Conservation (phyloP, 495 filamentous ascomycete species). For the Trichoderma orchidacearum region DNA sequence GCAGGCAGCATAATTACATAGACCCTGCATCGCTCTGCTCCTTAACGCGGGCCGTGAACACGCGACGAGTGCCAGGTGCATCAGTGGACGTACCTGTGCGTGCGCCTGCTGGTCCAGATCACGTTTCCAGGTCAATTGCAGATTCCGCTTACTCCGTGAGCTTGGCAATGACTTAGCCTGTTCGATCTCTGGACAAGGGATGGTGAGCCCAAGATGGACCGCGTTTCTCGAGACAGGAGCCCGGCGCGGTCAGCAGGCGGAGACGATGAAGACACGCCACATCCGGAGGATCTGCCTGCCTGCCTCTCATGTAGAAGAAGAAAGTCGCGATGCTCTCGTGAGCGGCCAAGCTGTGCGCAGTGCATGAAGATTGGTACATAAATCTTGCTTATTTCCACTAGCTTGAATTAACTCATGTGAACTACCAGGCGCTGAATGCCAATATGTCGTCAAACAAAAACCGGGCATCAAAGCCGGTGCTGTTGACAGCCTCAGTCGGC, state of each 20-base stretch:
- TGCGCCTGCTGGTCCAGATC: too few relatives aligned
- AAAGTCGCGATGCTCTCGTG: conserved; percentile 14
- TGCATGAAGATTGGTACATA: conserved; percentile 1
- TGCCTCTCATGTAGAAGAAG: conserved; percentile 8
- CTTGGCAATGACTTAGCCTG: too few relatives aligned
- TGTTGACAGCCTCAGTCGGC: conserved; percentile 12
- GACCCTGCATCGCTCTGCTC: background rate
- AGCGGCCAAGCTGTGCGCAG: conserved; percentile 6
- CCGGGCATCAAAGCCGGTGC: conserved; percentile 14
- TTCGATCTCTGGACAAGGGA: too few relatives aligned
- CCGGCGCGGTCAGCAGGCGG: background rate
- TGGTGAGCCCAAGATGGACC: background rate
- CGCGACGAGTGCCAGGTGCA: background rate
- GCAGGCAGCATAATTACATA: too few relatives aligned
- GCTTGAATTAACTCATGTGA: background rate
- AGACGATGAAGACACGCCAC: background rate
- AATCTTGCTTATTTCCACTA: background rate
- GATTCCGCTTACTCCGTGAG: too few relatives aligned
- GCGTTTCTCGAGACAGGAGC: background rate
- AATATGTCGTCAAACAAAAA: conserved; percentile 12
- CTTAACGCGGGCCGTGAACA: background rate
- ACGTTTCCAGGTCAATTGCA: too few relatives aligned
- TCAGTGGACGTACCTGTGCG: too few relatives aligned
- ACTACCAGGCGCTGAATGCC: conserved; percentile 5
- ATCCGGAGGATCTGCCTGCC: background rate